These are phyloP conservation scores for Grosmannia clavigera DNA, from an alignment of 2,329 filamentous ascomycete genomes.

Conservation along the genomic window DNA sequence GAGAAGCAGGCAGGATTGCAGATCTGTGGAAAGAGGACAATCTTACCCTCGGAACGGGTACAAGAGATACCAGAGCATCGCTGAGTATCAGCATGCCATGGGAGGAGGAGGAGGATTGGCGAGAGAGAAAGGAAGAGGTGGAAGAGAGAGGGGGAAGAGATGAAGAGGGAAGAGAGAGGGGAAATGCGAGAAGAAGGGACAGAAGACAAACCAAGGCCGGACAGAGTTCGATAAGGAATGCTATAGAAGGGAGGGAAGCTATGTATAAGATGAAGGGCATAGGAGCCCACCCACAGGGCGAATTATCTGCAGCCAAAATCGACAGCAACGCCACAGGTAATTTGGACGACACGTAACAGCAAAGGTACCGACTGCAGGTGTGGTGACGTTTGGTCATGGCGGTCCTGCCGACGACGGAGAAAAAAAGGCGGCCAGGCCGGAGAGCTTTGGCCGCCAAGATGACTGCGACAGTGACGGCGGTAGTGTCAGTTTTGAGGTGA, in stretches of 20 bases:
- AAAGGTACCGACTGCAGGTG: not conserved
- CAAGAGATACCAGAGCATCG: conserved; percentile 66
- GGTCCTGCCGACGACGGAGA: not conserved
- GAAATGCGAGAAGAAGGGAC: not conserved
- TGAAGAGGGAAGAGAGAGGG: not conserved
- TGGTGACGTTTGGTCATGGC: not conserved
- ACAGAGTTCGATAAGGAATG: not conserved
- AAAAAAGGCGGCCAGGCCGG: not conserved
- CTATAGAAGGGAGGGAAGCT: not conserved
- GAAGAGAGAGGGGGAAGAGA: not conserved
- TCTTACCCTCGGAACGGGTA: conserved; percentile 66
- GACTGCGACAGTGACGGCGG: not conserved
- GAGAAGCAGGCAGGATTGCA: not conserved
- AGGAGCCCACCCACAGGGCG: not conserved
- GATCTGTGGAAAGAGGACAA: conserved; percentile 31
- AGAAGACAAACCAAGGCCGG: too few relatives aligned
- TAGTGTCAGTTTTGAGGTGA: not conserved
- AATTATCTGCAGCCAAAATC: not conserved
- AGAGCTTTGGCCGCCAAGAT: not conserved
- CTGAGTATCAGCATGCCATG: not conserved
- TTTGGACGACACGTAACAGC: not conserved
- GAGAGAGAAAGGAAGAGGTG: not conserved
- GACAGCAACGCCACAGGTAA: not conserved
- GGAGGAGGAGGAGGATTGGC: too few relatives aligned
- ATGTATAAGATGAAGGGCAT: not conserved